phyloP scores from a whole-genome alignment of 2,329 filamentous ascomycete species.

The Hymenoscyphus occultus region DNA sequence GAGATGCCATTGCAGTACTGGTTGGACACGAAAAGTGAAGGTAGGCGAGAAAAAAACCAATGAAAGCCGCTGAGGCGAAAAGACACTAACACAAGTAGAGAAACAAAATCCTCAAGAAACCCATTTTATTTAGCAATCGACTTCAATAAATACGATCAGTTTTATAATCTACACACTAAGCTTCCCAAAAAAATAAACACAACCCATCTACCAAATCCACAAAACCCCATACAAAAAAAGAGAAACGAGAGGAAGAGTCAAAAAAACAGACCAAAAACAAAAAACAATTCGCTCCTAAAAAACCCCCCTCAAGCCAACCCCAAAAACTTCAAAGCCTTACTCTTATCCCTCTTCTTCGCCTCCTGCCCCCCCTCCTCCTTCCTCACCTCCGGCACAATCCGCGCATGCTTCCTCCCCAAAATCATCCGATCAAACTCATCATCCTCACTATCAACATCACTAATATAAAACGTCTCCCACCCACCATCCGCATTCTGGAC shows the following conservation, averaged over 20 bases:
- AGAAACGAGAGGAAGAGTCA: neutral
- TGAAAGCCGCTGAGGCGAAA: too few species aligned
- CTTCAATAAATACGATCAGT: too few species aligned
- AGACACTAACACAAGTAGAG: too few species aligned
- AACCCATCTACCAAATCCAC: too few species aligned
- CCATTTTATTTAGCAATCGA: too few species aligned
- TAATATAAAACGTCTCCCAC: constrained; percentile 35
- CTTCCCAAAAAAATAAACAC: too few species aligned
- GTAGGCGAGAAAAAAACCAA: too few species aligned
- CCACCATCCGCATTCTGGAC: constrained; percentile 16
- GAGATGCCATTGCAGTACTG: too few species aligned
- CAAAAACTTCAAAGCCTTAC: constrained; percentile 41
- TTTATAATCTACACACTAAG: too few species aligned
- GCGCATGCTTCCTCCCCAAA: constrained; percentile 25
- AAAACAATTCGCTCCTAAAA: neutral
- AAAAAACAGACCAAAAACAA: neutral
- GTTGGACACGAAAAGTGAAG: too few species aligned
- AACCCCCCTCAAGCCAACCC: constrained; percentile 33
- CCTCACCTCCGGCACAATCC: constrained; percentile 20
- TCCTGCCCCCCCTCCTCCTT: constrained; percentile 10
- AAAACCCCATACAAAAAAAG: too few species aligned
- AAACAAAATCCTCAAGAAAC: too few species aligned
- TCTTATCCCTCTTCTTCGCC: constrained; percentile 28
- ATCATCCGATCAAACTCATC: constrained; percentile 37
- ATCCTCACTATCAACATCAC: constrained; percentile 36